These are phyloP conservation scores for Rhodosporidiobolus odoratus DNA, from an alignment of 768 basidiomycete genomes.

Conservation along the genomic window DNA sequence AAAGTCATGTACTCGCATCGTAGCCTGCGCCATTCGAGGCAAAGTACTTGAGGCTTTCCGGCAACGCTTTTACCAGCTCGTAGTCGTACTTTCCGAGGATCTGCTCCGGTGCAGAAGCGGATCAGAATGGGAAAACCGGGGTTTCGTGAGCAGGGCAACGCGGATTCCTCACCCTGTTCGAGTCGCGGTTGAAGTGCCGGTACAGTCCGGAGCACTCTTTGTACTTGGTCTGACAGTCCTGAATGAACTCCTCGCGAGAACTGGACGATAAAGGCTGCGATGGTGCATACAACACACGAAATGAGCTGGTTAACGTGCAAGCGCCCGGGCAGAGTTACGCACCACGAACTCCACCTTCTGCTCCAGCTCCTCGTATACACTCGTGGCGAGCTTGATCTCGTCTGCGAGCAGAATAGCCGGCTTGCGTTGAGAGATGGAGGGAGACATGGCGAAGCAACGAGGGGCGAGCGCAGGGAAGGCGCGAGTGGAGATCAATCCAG, in stretches of 20 bases:
- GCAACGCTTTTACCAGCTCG: conserved; percentile 65
- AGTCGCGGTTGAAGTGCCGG: conserved; percentile 59
- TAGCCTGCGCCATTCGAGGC: conserved; percentile 91
- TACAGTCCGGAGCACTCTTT: conserved; percentile 68
- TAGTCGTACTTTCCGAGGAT: conserved; percentile 71
- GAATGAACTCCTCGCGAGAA: conserved; percentile 64
- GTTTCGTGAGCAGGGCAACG: not conserved
- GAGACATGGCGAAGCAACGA: not conserved
- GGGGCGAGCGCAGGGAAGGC: no score
- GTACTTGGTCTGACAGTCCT: conserved; percentile 62
- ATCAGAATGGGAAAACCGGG: not conserved
- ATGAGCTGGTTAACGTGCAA: no score
- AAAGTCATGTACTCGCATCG: conserved; percentile 66
- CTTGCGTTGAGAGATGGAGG: not conserved
- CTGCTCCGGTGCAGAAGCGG: conserved; percentile 19
- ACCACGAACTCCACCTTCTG: conserved; percentile 71
- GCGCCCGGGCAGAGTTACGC: no score
- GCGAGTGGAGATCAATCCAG: no score
- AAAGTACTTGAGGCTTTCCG: conserved; percentile 70
- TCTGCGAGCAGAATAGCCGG: conserved; percentile 47
- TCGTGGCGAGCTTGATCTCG: conserved; percentile 23
- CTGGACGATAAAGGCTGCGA: conserved; percentile 57
- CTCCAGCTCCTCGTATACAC: not conserved
- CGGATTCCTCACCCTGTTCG: conserved; percentile 47
- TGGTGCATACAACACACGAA: not conserved